These are phyloP conservation scores for Hygrophorus pudorinus DNA, from an alignment of 768 basidiomycete genomes.

Conservation along the genomic window DNA sequence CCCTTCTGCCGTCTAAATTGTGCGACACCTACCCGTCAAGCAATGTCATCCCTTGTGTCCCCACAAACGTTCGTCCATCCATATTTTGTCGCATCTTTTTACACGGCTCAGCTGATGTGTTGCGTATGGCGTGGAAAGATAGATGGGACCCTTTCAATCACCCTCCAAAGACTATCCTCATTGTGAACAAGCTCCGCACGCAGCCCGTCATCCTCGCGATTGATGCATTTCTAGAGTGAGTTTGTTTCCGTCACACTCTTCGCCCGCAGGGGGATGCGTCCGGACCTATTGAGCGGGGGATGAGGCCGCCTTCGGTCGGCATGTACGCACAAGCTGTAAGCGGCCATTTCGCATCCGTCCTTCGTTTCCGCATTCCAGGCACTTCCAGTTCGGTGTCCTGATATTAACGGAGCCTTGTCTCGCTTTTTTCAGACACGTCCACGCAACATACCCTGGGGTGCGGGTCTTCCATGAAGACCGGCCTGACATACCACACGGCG, in stretches of 20 bases:
- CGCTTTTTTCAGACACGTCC: conserved; percentile 39
- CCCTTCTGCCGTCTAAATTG: too few relatives aligned
- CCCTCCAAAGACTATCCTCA: conserved; percentile 54
- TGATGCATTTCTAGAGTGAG: conserved; percentile 61
- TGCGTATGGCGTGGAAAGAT: conserved; percentile 16
- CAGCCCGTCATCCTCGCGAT: conserved; percentile 70
- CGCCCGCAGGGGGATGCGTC: background rate
- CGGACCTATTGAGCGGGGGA: too few relatives aligned
- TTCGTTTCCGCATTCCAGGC: background rate
- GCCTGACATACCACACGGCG: conserved; percentile 53
- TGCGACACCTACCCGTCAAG: too few relatives aligned
- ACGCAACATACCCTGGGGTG: conserved; percentile 46
- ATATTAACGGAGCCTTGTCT: background rate
- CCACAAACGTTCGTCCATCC: conserved; percentile 4
- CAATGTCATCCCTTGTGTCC: background rate
- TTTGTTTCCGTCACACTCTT: conserved; percentile 6
- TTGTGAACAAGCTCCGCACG: conserved; percentile 76
- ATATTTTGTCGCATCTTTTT: background rate
- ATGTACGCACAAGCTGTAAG: too few relatives aligned
- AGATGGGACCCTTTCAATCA: conserved; percentile 24
- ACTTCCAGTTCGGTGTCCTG: background rate
- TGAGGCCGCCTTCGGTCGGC: too few relatives aligned
- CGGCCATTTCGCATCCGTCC: too few relatives aligned
- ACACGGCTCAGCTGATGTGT: background rate
- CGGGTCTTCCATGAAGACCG: conserved; percentile 60